Base-by-base conservation (phyloP, 1,139 yeast genomes). In the Scheffersomyces lignicola region DNA sequence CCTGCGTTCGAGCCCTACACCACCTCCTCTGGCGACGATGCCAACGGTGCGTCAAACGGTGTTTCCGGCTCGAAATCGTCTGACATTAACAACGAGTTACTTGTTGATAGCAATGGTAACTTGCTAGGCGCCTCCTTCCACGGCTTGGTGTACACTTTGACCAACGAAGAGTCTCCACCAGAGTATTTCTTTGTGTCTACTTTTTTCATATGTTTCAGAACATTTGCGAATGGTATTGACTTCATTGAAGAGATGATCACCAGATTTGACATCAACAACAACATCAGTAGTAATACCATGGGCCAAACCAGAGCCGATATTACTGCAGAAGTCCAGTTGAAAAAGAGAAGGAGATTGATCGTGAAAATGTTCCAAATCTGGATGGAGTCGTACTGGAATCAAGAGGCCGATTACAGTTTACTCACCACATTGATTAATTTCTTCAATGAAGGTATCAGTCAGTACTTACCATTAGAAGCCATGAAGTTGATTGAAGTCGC, bases 331-430 rank as follows among this genome's bases (percentile, higher is more conserved):
- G 64, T 79, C 14, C 69, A 73, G 39, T 50, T 83, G 34, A 79
- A 80, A 49, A 79, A 73, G 45, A 71, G 95, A 53, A 68, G 95
- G 49, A 75, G 80, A 41, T 62, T 83, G 36, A 78, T 87, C 28
- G 78, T 82, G 44, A 78, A 75, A 47, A 68, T 84, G 58, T 78
- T 88, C 49, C 84, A 79, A 51, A 65, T 80, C 33, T 90, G 97
- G 97, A 62, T 89, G 58, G 95, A 87, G 57, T 82, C 92, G 35
- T 88, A 83, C 54, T 90, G 96, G 96, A 76, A 79, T 46, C 76
- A 71, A 37, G 70, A 74, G 22, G 49, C 64, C 10, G 96, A 88
- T 52, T 76, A 73, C 42, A 64, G 60, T 16, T 66, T 80, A 22
- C 59, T 89, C 31, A 78, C 92, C 8, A 80, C 88, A 0, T 62